phyloP scores from a whole-genome alignment of 129 eudicot genomes.

The Lactuca sativa region DNA sequence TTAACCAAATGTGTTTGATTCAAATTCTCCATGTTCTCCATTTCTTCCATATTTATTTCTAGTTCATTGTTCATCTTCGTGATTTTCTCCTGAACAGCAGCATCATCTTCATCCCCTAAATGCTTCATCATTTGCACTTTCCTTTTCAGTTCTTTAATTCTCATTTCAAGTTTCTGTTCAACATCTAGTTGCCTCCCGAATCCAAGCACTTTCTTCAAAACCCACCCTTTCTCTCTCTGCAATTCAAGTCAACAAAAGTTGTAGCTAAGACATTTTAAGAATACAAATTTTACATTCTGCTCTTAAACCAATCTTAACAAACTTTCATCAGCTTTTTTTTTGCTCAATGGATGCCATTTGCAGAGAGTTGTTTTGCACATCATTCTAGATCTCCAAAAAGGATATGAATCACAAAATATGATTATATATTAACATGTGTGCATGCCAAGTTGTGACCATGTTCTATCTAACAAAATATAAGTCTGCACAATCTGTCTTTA shows the following conservation, averaged over 20 bases:
- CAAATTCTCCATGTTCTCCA: constrained; percentile 46
- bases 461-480: too few relatives aligned
- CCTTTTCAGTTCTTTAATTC: constrained; percentile 84
- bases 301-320: constrained; percentile 80
- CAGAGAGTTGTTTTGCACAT: constrained; percentile 66
- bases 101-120: constrained; percentile 79
- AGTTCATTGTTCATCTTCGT: constrained; percentile 64
- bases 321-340: constrained; percentile 84
- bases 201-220: constrained; percentile 62
- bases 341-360: constrained; percentile 84
- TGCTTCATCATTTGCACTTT: constrained; percentile 84
- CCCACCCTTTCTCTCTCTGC: constrained; percentile 90
- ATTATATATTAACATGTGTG: not conserved
- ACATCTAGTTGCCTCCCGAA: constrained; percentile 71
- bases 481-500: too few relatives aligned
- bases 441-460: too few relatives aligned
- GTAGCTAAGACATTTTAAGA: not conserved
- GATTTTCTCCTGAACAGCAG: constrained; percentile 63
- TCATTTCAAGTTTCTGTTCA: constrained; percentile 81
- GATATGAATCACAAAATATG: constrained; percentile 13
- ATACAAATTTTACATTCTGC: constrained; percentile 55
- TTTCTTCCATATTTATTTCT: constrained; percentile 55
- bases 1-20: constrained; percentile 51
- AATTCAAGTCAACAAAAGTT: not conserved
- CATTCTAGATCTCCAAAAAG: constrained; percentile 53